Evolutionary conservation across 2,329 filamentous ascomycete genomes (phyloP), one percentile per base, ranked within the genome.

Genomic region (Aspergillus hiratsukae): DNA sequence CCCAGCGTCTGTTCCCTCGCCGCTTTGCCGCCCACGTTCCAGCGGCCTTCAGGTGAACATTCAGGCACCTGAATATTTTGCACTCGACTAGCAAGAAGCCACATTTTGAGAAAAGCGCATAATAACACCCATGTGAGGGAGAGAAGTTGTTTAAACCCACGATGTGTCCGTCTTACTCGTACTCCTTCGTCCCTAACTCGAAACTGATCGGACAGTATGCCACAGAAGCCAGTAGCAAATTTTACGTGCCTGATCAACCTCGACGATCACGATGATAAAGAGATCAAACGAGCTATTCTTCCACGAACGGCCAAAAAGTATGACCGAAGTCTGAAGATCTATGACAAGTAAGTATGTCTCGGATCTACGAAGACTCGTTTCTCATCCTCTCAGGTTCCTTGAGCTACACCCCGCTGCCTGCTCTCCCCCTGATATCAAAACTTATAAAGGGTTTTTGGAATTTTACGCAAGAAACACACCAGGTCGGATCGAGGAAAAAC

Each of bases 381-480:
- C n/a, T 40, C 17, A 40, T 19, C 37, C 37, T 40, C 37, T 11
- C 17, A 40, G 37, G 8, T 40, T 40, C 37, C 37, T 40, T 19
- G 7, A 19, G 7, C 37, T 40, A 8, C 37, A 40, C 37, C 37
- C 37, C 37, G 7, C 14, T 17, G 17, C 37, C 14, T n/a, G 4
- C n/a, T 19, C 37, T 17, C 37, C n/a, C 14, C 37, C 37, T 1
- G n/a, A 40, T 9, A 40, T 40, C 37, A 17, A 48, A n/a, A 49
- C 25, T 35, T 54, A 49, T 8, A 54, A 54, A 54, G 46, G 43
- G 14, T 54, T 49, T 17, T 25, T 54, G 11, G 21, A 54, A 37
- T 54, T 54, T 28, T 14, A 40, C 4, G 25, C 23, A 3, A 49
- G 46, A 27, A 40, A 40, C 17, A 40, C 7, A n/a, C 4, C 1